Base-by-base conservation (phyloP, 192 early-diverging fungal species). In the Phycomyces blakesleeanus region DNA sequence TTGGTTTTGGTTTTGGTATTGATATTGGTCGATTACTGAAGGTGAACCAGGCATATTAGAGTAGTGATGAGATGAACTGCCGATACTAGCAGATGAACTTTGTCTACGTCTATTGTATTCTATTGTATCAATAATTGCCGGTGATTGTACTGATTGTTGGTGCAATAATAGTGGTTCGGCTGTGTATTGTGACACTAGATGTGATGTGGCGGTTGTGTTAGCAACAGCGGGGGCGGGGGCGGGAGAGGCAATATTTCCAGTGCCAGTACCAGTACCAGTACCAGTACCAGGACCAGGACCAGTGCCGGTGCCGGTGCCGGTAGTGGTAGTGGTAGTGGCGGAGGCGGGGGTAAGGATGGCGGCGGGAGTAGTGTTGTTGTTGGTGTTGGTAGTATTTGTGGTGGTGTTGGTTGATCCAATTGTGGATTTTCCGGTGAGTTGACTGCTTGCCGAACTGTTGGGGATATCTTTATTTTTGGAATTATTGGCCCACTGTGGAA, bases 401-500 rank as follows among this genome's bases (percentile, higher is more conserved):
- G 29, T 10, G 20, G 11, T 25, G 16, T 20, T 27, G 12, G 42
- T 39, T 20, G 51, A 44, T n/a, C 9, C 21, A 2, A n/a, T 34
- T 20, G 20, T 9, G 16, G 37, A 20, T 25, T 41, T 37, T 0
- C 25, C 15, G 5, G 8, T 56, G 15, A 40, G 3, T 66, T 41
- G 38, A 12, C 44, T 47, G 3, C 44, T 18, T n/a, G 18, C 18
- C 12, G 44, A 47, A n/a, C n/a, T n/a, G n/a, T n/a, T n/a, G 44
- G 15, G 2, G 12, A 14, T 47, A 47, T 47, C 44, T 18, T 11
- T 15, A 4, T 58, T 40, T 5, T 26, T 39, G 8, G 51, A 34
- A 4, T 58, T 40, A 12, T 26, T 39, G 8, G 51, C 51, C 51
- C 51, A 63, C 3, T 63, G 51, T 24, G 21, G 51, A 7, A 63